These are phyloP conservation scores for Paraleonurus japonicus DNA, from an alignment of 257 asterid species.

Conservation along the genomic window DNA sequence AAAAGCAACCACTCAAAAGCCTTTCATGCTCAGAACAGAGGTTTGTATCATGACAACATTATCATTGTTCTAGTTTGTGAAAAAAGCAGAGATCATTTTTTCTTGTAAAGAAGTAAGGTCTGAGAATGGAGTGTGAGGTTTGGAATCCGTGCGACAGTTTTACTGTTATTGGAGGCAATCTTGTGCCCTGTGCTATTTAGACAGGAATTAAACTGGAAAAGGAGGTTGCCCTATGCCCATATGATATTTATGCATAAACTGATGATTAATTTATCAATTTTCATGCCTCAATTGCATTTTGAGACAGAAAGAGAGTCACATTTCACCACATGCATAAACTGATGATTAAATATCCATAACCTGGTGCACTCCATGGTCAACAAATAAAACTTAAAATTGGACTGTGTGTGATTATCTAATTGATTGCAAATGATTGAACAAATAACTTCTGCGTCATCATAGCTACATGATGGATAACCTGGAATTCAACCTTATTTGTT, in stretches of 20 bases:
- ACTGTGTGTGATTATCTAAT: constrained; percentile 1
- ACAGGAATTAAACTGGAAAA: neutral
- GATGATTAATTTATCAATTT: neutral
- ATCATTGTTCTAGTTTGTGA: neutral
- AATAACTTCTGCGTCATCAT: neutral
- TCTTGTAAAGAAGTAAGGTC: neutral
- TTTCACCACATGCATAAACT: neutral
- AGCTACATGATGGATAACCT: neutral
- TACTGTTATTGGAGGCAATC: neutral
- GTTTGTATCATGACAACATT: constrained; percentile 30
- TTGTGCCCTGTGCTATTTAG: neutral
- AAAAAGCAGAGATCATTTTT: neutral
- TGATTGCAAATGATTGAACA: constrained; percentile 19
- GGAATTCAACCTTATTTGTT: neutral
- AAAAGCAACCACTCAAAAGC: constrained; percentile 71
- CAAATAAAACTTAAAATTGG: neutral
- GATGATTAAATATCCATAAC: no score
- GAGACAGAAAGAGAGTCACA: neutral
- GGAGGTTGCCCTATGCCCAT: neutral
- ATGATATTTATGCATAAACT: neutral
- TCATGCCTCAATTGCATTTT: neutral
- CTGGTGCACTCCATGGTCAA: constrained; percentile 10
- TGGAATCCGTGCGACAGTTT: neutral
- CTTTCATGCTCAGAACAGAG: constrained; percentile 94
- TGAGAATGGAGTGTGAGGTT: neutral